Conservation (phyloP, 2,329 filamentous ascomycete species). For the Microdochium paspali region DNA sequence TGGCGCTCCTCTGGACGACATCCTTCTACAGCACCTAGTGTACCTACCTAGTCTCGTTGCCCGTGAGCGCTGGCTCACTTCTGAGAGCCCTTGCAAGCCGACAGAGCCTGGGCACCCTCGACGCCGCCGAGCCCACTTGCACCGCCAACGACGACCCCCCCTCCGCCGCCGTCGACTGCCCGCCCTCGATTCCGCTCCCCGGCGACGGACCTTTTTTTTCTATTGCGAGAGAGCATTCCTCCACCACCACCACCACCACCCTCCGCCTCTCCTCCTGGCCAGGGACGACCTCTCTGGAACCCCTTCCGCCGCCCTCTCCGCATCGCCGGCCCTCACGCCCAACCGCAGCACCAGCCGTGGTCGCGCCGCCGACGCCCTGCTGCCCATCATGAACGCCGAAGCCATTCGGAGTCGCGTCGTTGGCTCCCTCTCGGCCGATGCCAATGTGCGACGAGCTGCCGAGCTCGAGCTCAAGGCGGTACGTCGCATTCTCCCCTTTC, state of each 20-base stretch:
- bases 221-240: not conserved
- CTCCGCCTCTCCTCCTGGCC: not conserved
- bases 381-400: conserved; percentile 60
- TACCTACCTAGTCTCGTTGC: too few relatives aligned
- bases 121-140: too few relatives aligned
- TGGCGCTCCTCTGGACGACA: too few relatives aligned
- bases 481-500: conserved; percentile 21
- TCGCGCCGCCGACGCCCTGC: not conserved
- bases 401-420: conserved; percentile 68
- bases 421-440: conserved; percentile 65
- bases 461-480: conserved; percentile 79
- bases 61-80: not conserved
- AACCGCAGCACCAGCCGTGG: not conserved
- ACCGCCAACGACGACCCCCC: not conserved
- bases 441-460: conserved; percentile 65
- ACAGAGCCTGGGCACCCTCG: not conserved
- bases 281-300: not conserved
- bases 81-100: not conserved
- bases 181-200: not conserved
- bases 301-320: not conserved
- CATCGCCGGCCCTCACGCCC: not conserved
- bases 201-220: conserved; percentile 1
- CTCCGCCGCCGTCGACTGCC: not conserved
- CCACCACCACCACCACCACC: not conserved
- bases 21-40: too few relatives aligned